Base-by-base conservation (phyloP, 2,329 filamentous ascomycete genomes). In the Aureobasidium lini region DNA sequence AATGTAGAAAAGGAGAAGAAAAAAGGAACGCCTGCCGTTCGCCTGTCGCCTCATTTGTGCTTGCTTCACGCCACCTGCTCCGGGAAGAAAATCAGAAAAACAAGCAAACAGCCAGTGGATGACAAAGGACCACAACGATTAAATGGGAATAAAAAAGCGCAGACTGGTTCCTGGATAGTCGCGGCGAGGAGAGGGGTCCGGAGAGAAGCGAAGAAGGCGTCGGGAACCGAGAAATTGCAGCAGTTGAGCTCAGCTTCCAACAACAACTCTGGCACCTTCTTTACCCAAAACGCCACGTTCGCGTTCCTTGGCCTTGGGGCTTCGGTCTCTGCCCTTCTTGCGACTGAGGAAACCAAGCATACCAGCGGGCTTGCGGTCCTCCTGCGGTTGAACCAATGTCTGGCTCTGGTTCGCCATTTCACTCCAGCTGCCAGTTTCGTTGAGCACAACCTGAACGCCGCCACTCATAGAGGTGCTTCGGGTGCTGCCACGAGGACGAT, bases 261-360 rank as follows among this genome's bases (percentile, higher is more conserved):
- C 76, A 56, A 79, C 73, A 53, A 79, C 77, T 65, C 94, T 82
- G 10, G 94, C 92, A 15, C 94, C 94, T 72, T 97, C 92, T 71
- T 97, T 97, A 60, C 94, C 94, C 61, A 99, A 71, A 7, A 99
- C 92, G 61, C 94, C 94, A 59, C 90, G 84, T 75, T 97, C 71
- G 60, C 67, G 65, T 62, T 69, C 92, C 72, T 90, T 93, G 29
- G 92, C 92, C 76, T 96, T 96, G 1, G 94, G 94, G 71, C 91
- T 96, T 73, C 91, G 86, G 59, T 91, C 90, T 63, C 92, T 81
- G 31, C 92, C 90, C 77, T 90, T 96, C 77, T 95, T 96, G 68
- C 92, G 82, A 64, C 84, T 89, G 62, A 97, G 79, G 72, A 99
- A 95, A 1, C 90, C 89, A 64, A 97, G 87, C 81, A 96, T 93